phyloP scores from a whole-genome alignment of 805 yeast genomes.

The Kregervanrija fluxuum region DNA sequence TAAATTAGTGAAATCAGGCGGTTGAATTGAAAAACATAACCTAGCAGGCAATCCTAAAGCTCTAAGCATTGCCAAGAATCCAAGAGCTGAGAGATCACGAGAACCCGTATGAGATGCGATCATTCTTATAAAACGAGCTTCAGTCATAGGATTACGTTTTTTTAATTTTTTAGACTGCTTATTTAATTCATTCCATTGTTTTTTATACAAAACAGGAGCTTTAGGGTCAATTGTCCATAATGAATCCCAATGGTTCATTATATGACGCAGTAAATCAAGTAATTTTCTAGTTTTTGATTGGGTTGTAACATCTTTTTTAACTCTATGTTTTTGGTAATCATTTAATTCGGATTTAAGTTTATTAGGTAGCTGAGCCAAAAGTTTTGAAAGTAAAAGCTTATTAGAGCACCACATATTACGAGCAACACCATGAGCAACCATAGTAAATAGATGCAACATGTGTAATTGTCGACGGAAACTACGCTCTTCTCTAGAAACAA shows the following conservation, averaged over 20 bases:
- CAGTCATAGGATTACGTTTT: conserved; percentile 25
- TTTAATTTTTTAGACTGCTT: conserved; percentile 4
- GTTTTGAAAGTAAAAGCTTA: conserved; percentile 28
- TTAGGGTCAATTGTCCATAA: conserved; percentile 27
- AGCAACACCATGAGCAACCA: conserved; percentile 59
- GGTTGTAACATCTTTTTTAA: conserved; percentile 13
- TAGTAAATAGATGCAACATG: conserved; percentile 45
- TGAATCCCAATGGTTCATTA: conserved; percentile 52
- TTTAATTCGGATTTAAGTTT: conserved; percentile 38
- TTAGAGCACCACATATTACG: conserved; percentile 74
- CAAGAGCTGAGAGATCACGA: conserved; percentile 77
- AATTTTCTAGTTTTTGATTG: conserved; percentile 55
- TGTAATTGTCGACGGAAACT: conserved; percentile 47
- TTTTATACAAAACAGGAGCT: conserved; percentile 41
- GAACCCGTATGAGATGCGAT: conserved; percentile 53
- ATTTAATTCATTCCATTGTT: conserved; percentile 38
- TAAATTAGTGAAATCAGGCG: conserved; percentile 69
- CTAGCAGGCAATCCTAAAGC: conserved; percentile 67
- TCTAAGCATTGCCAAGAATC: conserved; percentile 71
- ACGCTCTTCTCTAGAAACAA: conserved; percentile 51
- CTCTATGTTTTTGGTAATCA: conserved; percentile 17
- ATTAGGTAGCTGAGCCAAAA: conserved; percentile 43
- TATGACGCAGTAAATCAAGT: conserved; percentile 66
- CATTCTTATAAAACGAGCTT: conserved; percentile 35
- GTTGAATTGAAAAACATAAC: conserved; percentile 77